A percentile compares a stretch with the other conserved stretches of the same genome.
These are phyloP conservation scores for Lentinula sp. DNA, from an alignment of 768 basidiomycete species.

Conservation along the genomic window DNA sequence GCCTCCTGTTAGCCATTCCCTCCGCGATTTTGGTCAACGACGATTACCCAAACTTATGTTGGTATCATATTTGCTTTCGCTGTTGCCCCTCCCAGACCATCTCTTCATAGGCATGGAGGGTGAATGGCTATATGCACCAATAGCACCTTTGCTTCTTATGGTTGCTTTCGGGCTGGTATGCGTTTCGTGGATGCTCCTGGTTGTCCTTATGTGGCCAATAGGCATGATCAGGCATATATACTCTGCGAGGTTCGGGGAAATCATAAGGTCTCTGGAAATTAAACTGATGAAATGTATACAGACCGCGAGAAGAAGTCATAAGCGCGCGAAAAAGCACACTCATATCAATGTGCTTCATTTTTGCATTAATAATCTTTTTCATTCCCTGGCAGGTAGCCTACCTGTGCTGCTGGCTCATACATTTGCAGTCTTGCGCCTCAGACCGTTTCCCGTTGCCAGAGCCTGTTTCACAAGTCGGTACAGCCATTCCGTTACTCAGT, in stretches of 20 bases:
- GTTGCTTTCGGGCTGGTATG: constrained; percentile 61
- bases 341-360: constrained; percentile 54
- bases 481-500: constrained; percentile 17
- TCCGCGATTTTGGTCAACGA: constrained; percentile 34
- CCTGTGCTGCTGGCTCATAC: constrained; percentile 77
- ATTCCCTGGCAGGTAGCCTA: constrained; percentile 94
- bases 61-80: constrained; percentile 36
- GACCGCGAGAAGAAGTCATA: constrained; percentile 25
- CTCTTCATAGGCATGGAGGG: constrained; percentile 59
- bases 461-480: not conserved
- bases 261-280: not conserved
- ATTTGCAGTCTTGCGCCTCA: constrained; percentile 58
- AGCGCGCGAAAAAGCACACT: constrained; percentile 42
- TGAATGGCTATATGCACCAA: constrained; percentile 35
- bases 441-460: constrained; percentile 1
- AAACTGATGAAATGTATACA: constrained; percentile 7
- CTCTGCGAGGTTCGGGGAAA: constrained; percentile 28
- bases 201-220: constrained; percentile 40
- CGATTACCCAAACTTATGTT: constrained; percentile 37
- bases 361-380: constrained; percentile 61
- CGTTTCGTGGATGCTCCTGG: constrained; percentile 51
- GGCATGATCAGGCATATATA: constrained; percentile 23
- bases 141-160: constrained; percentile 55
- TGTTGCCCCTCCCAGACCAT: constrained; percentile 51
- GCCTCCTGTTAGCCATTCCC: constrained; percentile 44